Percentiles rank a stretch among this genome's conserved stretches.
These are phyloP conservation scores for Pseudocercospora fijiensis DNA, from an alignment of 2,329 filamentous ascomycete species.

Conservation along the genomic window DNA sequence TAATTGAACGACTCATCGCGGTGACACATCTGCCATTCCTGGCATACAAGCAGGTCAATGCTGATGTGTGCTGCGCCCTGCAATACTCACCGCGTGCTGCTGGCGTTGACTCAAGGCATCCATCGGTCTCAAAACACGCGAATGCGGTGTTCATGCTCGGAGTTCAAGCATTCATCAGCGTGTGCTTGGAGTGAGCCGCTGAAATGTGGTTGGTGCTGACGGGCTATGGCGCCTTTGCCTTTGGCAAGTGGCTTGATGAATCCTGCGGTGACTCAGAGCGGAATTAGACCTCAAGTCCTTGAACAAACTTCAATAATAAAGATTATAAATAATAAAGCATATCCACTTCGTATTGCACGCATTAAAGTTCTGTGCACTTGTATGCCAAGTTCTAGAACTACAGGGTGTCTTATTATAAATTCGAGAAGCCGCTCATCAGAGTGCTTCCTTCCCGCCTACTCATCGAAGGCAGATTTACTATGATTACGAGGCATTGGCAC, in stretches of 20 bases:
- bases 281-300: background rate
- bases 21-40: background rate
- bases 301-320: no score
- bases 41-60: background rate
- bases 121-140: conserved; percentile 1
- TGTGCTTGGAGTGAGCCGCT: background rate
- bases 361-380: no score
- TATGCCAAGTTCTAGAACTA: no score
- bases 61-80: background rate
- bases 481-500: no score
- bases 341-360: no score
- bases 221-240: background rate
- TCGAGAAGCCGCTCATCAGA: no score
- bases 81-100: background rate
- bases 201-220: background rate
- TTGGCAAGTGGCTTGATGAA: background rate
- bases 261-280: conserved; percentile 8
- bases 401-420: no score
- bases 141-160: conserved; percentile 7
- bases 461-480: no score
- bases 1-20: background rate
- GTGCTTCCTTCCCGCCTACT: no score
- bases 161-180: background rate
- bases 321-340: no score
- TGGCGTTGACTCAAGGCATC: conserved; percentile 11